Conservation (phyloP, 805 yeast species). For the Scheffersomyces lignosus region DNA sequence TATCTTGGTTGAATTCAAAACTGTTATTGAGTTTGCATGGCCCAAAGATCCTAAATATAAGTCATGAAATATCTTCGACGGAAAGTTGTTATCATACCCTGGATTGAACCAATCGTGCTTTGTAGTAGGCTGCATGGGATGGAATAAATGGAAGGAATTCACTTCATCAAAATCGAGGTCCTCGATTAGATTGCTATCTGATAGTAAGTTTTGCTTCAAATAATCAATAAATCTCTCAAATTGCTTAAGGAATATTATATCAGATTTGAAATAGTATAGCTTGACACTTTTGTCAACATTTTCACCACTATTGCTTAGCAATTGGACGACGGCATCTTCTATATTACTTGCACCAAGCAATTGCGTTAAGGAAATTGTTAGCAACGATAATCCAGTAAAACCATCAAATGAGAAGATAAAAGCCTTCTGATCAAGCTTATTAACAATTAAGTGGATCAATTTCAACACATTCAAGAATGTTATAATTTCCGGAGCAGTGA, state of each 20-base stretch:
- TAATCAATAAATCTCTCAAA: conserved; percentile 30
- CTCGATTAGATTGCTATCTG: not conserved
- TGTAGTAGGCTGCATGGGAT: conserved; percentile 1
- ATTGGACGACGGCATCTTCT: conserved; percentile 26
- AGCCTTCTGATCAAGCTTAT: conserved; percentile 18
- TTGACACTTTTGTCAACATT: conserved; percentile 13
- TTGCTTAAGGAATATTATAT: conserved; percentile 27
- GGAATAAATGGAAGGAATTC: conserved; percentile 4
- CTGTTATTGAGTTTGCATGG: conserved; percentile 33
- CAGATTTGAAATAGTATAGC: conserved; percentile 30
- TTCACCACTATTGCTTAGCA: conserved; percentile 9
- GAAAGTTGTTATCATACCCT: conserved; percentile 34
- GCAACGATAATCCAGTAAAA: conserved; percentile 34
- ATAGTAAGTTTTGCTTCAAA: conserved; percentile 15
- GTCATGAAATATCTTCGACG: conserved; percentile 28
- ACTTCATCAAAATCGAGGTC: conserved; percentile 6
- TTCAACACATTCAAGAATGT: conserved; percentile 30
- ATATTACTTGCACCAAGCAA: conserved; percentile 12
- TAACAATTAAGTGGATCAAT: conserved; percentile 21
- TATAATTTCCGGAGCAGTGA: conserved; percentile 25
- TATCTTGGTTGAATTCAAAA: conserved; percentile 24
- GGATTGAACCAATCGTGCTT: conserved; percentile 35
- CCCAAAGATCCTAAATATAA: conserved; percentile 32
- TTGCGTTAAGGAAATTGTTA: conserved; percentile 16
- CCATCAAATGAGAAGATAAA: conserved; percentile 39